Evolutionary conservation across 352 stramenopile genomes (phyloP).

Genomic region (Phytopythium boreale): DNA sequence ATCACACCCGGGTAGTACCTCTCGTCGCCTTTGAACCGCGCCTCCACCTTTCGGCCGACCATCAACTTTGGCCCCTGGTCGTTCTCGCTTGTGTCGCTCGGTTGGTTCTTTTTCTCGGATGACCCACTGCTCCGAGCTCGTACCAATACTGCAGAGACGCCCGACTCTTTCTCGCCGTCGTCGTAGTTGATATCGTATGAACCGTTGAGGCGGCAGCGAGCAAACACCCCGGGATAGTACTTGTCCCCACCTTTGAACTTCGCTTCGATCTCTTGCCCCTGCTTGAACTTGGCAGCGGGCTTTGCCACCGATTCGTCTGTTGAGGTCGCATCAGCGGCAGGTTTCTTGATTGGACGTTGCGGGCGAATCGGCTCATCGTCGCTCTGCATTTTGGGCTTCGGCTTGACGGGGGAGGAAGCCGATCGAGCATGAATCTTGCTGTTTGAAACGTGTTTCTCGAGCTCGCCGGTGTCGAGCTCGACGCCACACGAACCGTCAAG

Average conservation of each 20-base stretch:
- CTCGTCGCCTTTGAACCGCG: constrained; percentile 44
- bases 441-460: constrained; percentile 38
- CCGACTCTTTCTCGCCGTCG: constrained; percentile 40
- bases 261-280: constrained; percentile 41
- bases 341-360: constrained; percentile 35
- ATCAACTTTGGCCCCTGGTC: constrained; percentile 16
- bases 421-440: constrained; percentile 29
- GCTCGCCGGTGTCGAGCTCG: constrained; percentile 59
- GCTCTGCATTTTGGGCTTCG: constrained; percentile 29
- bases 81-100: constrained; percentile 6
- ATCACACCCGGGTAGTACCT: constrained; percentile 61
- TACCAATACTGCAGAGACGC: constrained; percentile 29
- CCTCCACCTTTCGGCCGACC: constrained; percentile 31
- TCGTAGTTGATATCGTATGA: constrained; percentile 80
- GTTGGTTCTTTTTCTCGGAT: constrained; percentile 3
- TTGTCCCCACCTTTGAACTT: constrained; percentile 50
- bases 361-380: constrained; percentile 44
- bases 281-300: constrained; percentile 25
- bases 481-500: constrained; percentile 64
- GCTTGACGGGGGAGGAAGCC: constrained; percentile 24
- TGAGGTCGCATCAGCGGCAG: constrained; percentile 20
- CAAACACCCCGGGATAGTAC: constrained; percentile 52
- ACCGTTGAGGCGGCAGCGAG: constrained; percentile 48
- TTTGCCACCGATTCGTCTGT: constrained; percentile 37
- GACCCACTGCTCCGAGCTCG: constrained; percentile 1